Evolutionary conservation across 2,329 filamentous ascomycete genomes (phyloP).

Genomic region (Trichoderma sp.): DNA sequence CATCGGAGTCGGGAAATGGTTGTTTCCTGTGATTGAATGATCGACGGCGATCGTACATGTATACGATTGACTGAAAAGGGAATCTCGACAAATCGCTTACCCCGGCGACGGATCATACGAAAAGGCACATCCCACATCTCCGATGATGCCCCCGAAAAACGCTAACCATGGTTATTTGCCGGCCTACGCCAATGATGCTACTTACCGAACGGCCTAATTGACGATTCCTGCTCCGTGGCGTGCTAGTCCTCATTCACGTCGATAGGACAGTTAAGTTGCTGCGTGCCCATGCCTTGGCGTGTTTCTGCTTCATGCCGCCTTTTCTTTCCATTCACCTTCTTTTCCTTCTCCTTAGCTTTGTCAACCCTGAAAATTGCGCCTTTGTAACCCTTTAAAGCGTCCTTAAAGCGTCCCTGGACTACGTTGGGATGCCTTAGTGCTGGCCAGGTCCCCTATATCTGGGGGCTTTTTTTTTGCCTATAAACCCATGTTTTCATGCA

Average conservation of each 20-base stretch:
- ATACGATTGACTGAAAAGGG: conserved; percentile 16
- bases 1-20: not conserved
- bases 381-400: not conserved
- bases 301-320: not conserved
- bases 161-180: conserved; percentile 10
- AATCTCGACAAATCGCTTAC: not conserved
- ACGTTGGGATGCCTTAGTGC: not conserved
- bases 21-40: conserved; percentile 6
- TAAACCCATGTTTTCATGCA: not conserved
- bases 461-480: not conserved
- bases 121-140: conserved; percentile 10
- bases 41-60: conserved; percentile 10
- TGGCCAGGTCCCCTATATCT: not conserved
- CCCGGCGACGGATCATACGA: conserved; percentile 14
- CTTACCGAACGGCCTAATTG: not conserved
- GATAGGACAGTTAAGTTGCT: not conserved
- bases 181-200: not conserved
- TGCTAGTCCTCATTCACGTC: not conserved
- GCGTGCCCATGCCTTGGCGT: not conserved
- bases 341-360: not conserved
- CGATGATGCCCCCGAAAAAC: conserved; percentile 4
- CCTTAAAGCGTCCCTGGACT: not conserved
- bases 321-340: not conserved
- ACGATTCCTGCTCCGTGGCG: not conserved
- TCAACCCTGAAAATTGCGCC: not conserved